These are phyloP conservation scores for Erigeron canadensis DNA, from an alignment of 129 eudicot species.

Conservation along the genomic window DNA sequence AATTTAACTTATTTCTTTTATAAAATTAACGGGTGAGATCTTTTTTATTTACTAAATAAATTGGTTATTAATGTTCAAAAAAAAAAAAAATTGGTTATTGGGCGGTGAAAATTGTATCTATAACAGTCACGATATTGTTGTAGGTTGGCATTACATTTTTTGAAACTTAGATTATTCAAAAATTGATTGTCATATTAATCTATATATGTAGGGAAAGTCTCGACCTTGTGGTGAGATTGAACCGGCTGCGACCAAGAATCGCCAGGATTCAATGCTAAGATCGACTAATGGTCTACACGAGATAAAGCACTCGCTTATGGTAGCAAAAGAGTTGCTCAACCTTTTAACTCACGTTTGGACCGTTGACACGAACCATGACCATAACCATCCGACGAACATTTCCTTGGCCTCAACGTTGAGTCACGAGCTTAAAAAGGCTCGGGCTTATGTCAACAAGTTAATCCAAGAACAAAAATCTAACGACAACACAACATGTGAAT, in stretches of 20 bases:
- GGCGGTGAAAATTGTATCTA: too few species aligned
- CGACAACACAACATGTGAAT: slow-evolving; percentile 21
- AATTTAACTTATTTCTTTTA: too few species aligned
- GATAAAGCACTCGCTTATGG: slow-evolving; percentile 48
- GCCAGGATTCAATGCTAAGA: slow-evolving; percentile 24
- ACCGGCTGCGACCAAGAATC: slow-evolving; percentile 22
- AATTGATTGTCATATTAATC: neutral
- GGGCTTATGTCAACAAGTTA: slow-evolving; percentile 49
- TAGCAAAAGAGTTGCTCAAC: slow-evolving; percentile 74
- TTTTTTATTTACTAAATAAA: too few species aligned
- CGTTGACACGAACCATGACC: slow-evolving; percentile 37
- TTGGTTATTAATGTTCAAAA: too few species aligned
- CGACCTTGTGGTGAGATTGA: slow-evolving; percentile 31
- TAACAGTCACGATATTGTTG: too few species aligned
- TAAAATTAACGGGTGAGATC: too few species aligned
- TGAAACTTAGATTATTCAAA: neutral
- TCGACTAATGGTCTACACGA: slow-evolving; percentile 48
- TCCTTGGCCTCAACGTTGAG: slow-evolving; percentile 69
- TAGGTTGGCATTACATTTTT: too few species aligned
- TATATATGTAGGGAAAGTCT: slow-evolving; percentile 21
- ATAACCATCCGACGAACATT: slow-evolving; percentile 42
- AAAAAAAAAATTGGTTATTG: too few species aligned
- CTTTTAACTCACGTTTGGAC: slow-evolving; percentile 52
- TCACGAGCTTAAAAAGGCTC: slow-evolving; percentile 70
- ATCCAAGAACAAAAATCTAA: slow-evolving; percentile 54